Base-by-base conservation (phyloP, 2,329 filamentous ascomycete genomes). In the Aschersonia sp. region DNA sequence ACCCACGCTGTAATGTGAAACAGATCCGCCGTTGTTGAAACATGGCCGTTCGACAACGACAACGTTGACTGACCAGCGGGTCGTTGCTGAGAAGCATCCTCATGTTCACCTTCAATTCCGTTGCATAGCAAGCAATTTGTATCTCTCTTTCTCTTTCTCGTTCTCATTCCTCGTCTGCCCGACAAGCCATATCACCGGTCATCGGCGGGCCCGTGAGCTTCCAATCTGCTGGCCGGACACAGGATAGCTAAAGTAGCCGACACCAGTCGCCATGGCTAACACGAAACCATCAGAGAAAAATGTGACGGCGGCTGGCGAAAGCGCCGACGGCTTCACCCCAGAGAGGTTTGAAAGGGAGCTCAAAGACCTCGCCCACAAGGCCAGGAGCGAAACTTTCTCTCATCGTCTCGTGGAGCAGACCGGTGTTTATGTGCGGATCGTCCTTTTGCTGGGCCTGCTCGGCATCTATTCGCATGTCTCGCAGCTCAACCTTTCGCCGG, bases 401-500 rank as follows among this genome's bases (percentile, higher is more conserved):
- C 66, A 60, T 30, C 63, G 61, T 51, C 48, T 60, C 11, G 46
- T 53, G 8, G 60, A 63, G 12, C 71, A 75, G 52, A 54, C 56
- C 32, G 53, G 61, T 45, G 53, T 71, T 50, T 72, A 73, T 51
- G 55, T 63, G 35, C 53, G 55, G 51, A 54, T 56, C 8, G 43
- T 55, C 31, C 43, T 59, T 33, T 53, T 67, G 14, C 54, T 68
- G 9, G 50, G 47, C 37, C 53, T 67, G 33, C 54, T 66, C 43
- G 85, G 81, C 43, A 60, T 81, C 42, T 79, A 76, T 51, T 81
- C 83, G 44, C 79, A 81, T 52, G 76, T 83, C 49, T 90, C 85
- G 1, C 79, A 87, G 59, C 71, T 88, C 52, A 81, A 78, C 40
- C 71, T 97, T 35, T 85, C 87, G 22, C 92, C 92, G 2, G 84